Percentiles rank a stretch among this genome's conserved stretches.
Evolutionary conservation across 805 yeast species (phyloP).

Genomic region (Pichia ethanolica): DNA sequence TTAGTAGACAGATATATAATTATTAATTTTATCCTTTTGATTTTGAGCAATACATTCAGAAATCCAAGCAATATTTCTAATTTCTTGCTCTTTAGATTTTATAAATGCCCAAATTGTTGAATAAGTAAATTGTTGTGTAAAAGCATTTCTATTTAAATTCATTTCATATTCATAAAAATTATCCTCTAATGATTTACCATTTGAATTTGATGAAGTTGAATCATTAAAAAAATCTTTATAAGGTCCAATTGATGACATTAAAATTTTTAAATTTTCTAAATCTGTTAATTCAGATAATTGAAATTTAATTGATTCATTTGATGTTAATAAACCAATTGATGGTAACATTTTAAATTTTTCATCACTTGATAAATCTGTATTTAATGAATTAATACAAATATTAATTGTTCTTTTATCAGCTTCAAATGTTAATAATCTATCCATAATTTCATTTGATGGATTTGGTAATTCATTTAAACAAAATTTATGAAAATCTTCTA

Average conservation of each 20-base stretch:
- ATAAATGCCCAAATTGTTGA: conserved; percentile 95
- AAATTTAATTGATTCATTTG: conserved; percentile 58
- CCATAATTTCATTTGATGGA: conserved; percentile 82
- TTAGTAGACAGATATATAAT: conserved; percentile 79
- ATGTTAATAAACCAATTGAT: conserved; percentile 58
- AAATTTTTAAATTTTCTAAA: conserved; percentile 66
- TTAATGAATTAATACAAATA: conserved; percentile 83
- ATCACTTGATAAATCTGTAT: conserved; percentile 67
- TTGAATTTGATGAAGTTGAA: background rate
- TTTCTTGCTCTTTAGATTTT: conserved; percentile 92
- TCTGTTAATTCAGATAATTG: conserved; percentile 75
- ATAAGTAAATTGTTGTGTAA: conserved; percentile 92
- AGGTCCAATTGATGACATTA: conserved; percentile 59
- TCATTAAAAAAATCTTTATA: conserved; percentile 52
- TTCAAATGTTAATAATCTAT: conserved; percentile 71
- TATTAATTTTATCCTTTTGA: conserved; percentile 88
- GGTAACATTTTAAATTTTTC: conserved; percentile 74
- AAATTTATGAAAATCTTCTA: conserved; percentile 77
- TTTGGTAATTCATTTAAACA: conserved; percentile 50
- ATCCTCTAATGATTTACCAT: conserved; percentile 71
- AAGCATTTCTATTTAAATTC: conserved; percentile 85
- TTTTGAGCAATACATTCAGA: conserved; percentile 99
- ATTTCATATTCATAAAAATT: conserved; percentile 89
- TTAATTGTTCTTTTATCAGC: conserved; percentile 94
- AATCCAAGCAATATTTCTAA: conserved; percentile 97